Conservation (phyloP, 2,329 filamentous ascomycete species). For the Hymenoscyphus occultus region DNA sequence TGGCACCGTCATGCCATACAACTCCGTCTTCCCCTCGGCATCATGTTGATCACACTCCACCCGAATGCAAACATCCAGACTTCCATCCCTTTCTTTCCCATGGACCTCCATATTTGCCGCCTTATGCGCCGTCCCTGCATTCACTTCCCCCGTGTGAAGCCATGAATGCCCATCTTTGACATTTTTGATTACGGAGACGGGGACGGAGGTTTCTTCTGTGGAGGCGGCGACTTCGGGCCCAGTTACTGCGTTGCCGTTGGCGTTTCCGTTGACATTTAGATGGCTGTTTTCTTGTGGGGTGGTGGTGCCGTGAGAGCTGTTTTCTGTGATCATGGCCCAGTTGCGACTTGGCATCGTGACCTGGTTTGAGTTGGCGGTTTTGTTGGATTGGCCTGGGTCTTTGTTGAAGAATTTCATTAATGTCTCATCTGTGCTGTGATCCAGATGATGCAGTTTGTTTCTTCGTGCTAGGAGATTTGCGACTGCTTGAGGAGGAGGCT, state of each 20-base stretch:
- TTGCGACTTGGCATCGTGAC: constrained; percentile 92
- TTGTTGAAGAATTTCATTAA: constrained; percentile 89
- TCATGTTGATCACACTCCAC: constrained; percentile 86
- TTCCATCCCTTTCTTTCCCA: constrained; percentile 54
- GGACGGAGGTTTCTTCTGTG: not conserved
- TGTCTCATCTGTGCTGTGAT: constrained; percentile 79
- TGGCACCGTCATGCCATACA: constrained; percentile 86
- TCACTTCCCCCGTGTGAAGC: constrained; percentile 72
- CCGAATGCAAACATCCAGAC: constrained; percentile 78
- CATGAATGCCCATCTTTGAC: constrained; percentile 66
- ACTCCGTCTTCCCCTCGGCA: constrained; percentile 71
- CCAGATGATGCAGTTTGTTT: constrained; percentile 75
- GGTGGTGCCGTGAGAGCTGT: constrained; percentile 53
- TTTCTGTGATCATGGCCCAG: constrained; percentile 87
- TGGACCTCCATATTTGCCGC: constrained; percentile 59
- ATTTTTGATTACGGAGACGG: not conserved
- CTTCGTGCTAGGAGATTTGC: constrained; percentile 87
- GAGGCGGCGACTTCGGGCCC: too few relatives aligned
- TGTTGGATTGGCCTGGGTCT: constrained; percentile 75
- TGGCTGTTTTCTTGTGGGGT: constrained; percentile 42
- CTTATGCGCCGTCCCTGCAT: constrained; percentile 73
- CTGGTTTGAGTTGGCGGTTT: constrained; percentile 72
- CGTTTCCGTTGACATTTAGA: constrained; percentile 20
- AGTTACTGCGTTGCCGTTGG: not conserved
- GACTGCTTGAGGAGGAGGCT: constrained; percentile 81